Conservation (phyloP, 768 basidiomycete genomes). For the Podaxis sp. region DNA sequence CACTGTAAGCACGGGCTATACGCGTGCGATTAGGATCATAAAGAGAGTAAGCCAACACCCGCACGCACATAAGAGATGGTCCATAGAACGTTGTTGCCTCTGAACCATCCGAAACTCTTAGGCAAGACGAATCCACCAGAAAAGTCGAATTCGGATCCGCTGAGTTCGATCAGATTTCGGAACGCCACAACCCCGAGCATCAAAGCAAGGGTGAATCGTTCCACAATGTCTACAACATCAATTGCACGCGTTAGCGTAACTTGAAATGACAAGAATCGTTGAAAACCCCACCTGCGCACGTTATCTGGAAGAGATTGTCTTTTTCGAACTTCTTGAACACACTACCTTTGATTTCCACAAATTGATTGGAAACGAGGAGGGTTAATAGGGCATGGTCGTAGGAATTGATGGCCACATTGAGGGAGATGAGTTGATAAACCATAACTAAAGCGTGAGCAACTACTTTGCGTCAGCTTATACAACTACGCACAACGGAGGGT, state of each 20-base stretch:
- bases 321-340: constrained; percentile 99
- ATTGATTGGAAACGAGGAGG: constrained; percentile 93
- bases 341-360: constrained; percentile 98
- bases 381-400: constrained; percentile 96
- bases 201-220: constrained; percentile 86
- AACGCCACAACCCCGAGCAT: constrained; percentile 92
- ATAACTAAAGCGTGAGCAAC: constrained; percentile 91
- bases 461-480: constrained; percentile 24
- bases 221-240: constrained; percentile 79
- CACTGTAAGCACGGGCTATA: constrained; percentile 87
- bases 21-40: neutral
- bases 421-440: constrained; percentile 89
- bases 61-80: constrained; percentile 82
- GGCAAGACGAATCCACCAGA: constrained; percentile 69
- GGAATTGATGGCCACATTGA: constrained; percentile 97
- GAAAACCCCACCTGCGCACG: constrained; percentile 77
- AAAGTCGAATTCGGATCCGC: constrained; percentile 84
- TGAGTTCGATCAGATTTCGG: constrained; percentile 91
- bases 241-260: neutral
- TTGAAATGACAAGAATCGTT: neutral
- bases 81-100: constrained; percentile 75
- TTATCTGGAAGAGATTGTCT: constrained; percentile 97
- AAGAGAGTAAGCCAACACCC: neutral
- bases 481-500: neutral
- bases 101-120: constrained; percentile 80